These are phyloP conservation scores for Elongisporangium anandrum DNA, from an alignment of 352 stramenopile species.

Conservation along the genomic window DNA sequence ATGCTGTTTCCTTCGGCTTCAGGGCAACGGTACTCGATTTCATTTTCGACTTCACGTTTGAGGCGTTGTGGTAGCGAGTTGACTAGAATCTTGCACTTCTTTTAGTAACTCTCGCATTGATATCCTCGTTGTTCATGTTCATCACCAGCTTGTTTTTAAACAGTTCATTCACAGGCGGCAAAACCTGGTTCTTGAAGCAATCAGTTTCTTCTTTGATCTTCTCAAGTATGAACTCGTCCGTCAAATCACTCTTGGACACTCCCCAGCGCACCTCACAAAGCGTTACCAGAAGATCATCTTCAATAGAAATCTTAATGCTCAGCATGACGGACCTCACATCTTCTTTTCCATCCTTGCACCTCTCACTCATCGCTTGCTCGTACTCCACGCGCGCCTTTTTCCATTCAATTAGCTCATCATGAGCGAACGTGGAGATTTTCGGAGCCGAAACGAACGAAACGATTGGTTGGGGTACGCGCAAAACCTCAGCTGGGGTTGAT, in stretches of 20 bases:
- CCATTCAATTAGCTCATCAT: conserved; percentile 8
- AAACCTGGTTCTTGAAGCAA: conserved; percentile 9
- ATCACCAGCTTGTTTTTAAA: conserved; percentile 11
- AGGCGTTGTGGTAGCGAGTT: conserved; percentile 4
- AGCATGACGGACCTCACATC: conserved; percentile 6
- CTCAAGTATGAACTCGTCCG: conserved; percentile 7
- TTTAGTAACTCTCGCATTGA: conserved; percentile 2
- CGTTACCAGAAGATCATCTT: conserved; percentile 7
- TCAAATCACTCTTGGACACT: conserved; percentile 4
- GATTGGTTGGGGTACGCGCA: conserved; percentile 8
- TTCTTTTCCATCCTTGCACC: conserved; percentile 11
- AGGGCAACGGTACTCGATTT: conserved; percentile 11
- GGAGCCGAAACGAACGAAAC: conserved; percentile 8
- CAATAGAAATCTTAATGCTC: conserved; percentile 12
- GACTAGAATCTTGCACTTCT: conserved; percentile 10
- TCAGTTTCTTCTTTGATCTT: conserved; percentile 6
- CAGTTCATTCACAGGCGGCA: conserved; percentile 8
- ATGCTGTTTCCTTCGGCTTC: conserved; percentile 3
- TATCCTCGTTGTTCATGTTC: conserved; percentile 10
- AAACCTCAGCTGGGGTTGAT: too few species aligned
- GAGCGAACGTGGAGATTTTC: conserved; percentile 6
- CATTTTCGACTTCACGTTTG: background rate
- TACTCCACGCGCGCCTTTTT: conserved; percentile 11
- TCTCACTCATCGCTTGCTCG: conserved; percentile 8
- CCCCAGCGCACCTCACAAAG: conserved; percentile 11